Percentiles rank a stretch among this genome's conserved stretches.
Evolutionary conservation across 805 yeast species (phyloP).

Genomic region (Wickerhamiella nectarea): DNA sequence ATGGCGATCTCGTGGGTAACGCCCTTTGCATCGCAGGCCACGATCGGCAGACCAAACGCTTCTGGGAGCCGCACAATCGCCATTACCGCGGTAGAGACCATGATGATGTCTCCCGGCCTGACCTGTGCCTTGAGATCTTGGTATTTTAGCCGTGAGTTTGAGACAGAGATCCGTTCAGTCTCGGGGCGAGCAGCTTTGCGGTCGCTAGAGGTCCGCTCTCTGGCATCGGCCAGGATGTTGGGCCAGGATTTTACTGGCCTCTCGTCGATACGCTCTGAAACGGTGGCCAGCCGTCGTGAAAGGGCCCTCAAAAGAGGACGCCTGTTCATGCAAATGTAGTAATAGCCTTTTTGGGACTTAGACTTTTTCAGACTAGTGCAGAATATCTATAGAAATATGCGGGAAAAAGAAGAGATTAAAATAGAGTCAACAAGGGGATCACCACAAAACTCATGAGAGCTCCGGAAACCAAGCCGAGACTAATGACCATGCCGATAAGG

Average conservation of each 20-base stretch:
- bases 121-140: neutral
- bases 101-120: conserved; percentile 3
- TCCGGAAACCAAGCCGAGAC: conserved; percentile 68
- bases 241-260: neutral
- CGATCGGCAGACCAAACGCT: neutral
- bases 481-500: conserved; percentile 65
- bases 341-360: too few species aligned
- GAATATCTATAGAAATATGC: neutral
- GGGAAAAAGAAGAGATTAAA: too few species aligned
- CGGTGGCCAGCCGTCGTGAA: neutral
- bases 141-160: neutral
- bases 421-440: neutral
- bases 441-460: conserved; percentile 60
- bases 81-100: neutral
- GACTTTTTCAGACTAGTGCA: too few species aligned
- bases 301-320: neutral
- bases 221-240: neutral
- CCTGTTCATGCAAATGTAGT: too few species aligned
- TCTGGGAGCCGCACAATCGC: conserved; percentile 4
- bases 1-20: neutral
- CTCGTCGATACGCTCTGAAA: neutral
- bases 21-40: conserved; percentile 6
- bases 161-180: neutral
- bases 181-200: neutral
- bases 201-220: neutral